A percentile compares a stretch with the other conserved stretches of the same genome.
Conservation (phyloP, 1,139 yeast species). For the Pichia sp. region DNA sequence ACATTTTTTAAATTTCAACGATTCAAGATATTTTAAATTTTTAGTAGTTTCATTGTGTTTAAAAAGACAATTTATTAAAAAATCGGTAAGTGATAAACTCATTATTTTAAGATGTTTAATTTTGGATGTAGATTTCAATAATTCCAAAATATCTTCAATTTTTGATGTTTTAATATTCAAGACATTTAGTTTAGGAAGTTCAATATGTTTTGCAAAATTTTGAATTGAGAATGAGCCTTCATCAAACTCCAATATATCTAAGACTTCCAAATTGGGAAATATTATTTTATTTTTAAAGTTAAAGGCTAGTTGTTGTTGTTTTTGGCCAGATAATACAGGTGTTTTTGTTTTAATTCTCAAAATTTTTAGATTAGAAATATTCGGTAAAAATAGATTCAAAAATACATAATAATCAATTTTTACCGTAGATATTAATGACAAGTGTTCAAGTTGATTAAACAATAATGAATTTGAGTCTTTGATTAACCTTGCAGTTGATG, state of each 20-base stretch:
- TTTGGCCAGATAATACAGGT: not conserved
- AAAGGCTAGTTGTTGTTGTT: not conserved
- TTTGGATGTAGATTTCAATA: not conserved
- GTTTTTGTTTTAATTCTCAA: not conserved
- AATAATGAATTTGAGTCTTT: not conserved
- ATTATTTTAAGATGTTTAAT: not conserved
- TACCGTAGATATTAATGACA: not conserved
- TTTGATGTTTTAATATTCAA: not conserved
- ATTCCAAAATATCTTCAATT: not conserved
- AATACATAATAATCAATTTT: not conserved
- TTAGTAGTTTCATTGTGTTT: not conserved
- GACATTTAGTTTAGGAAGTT: not conserved
- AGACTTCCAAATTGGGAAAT: not conserved
- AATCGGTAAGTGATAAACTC: not conserved
- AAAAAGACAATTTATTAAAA: not conserved
- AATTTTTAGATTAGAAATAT: not conserved
- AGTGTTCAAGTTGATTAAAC: not conserved
- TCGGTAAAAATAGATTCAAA: not conserved
- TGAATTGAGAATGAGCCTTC: not conserved
- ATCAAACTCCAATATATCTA: not conserved
- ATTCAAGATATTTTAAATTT: not conserved
- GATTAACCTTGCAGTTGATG: not conserved
- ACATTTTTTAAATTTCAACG: not conserved
- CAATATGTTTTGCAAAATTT: not conserved
- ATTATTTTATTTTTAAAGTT: not conserved